Evolutionary conservation across 2,329 filamentous ascomycete genomes (phyloP).

Genomic region (Epichloe hybrida): DNA sequence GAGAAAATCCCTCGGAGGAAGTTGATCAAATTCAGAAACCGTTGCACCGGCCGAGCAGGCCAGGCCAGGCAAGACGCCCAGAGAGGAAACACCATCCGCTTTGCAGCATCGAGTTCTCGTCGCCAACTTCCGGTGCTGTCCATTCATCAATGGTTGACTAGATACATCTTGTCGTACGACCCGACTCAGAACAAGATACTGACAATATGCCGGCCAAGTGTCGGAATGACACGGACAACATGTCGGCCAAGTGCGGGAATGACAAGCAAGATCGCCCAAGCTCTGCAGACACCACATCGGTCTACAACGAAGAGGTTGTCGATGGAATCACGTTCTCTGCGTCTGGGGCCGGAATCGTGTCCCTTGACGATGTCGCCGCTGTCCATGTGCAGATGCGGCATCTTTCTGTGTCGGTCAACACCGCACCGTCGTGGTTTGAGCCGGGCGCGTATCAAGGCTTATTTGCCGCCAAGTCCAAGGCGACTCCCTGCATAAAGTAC

Average conservation of each 20-base stretch:
- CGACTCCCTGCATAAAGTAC: conserved; percentile 27
- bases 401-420: conserved; percentile 43
- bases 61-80: not conserved
- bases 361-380: conserved; percentile 39
- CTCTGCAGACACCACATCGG: conserved; percentile 17
- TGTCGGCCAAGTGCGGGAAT: conserved; percentile 8
- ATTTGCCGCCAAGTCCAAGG: conserved; percentile 24
- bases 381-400: conserved; percentile 40
- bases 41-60: not conserved
- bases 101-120: too few species aligned
- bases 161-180: not conserved
- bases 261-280: conserved; percentile 21
- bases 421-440: conserved; percentile 39
- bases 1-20: too few species aligned
- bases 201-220: not conserved
- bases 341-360: conserved; percentile 24
- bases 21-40: too few species aligned
- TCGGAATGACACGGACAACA: conserved; percentile 15
- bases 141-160: not conserved
- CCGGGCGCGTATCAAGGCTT: conserved; percentile 32
- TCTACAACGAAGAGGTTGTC: conserved; percentile 4
- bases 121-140: not conserved
- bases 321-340: conserved; percentile 15
- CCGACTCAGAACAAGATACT: not conserved
- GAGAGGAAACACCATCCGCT: not conserved